Evolutionary conservation across 306 rosid species (phyloP), one percentile per base, ranked within the genome.

Genomic region (Lagenaria siceraria): DNA sequence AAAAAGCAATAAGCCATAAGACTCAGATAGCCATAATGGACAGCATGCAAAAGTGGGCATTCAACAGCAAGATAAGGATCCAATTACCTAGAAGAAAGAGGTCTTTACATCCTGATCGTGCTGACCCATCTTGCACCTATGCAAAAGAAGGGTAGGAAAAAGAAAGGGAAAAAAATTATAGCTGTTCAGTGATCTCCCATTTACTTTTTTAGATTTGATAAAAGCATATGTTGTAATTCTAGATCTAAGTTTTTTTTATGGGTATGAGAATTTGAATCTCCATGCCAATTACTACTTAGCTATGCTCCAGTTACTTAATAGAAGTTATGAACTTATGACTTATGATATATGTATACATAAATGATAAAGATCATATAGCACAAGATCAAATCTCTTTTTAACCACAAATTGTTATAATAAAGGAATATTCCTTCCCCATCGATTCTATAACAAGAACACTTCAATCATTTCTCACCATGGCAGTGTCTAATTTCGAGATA

Each of bases 11-110:
- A 48, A 71, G 75, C 22, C 48, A 48, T 15, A 48, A 71, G 35
- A 42, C 76, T 48, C 58, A 13, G 59, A 46, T 48, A 71, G 48
- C 18, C 59, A 73, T 73, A 29, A 51, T 51, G 60, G 61, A 58
- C 25, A 51, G 77, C 77, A 72, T 27, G 38, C 21, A 52, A 51
- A 51, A 73, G 77, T 73, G 61, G 77, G 19, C 46, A 73, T 73
- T 73, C 77, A 73, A 73, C 46, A 27, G 77, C 77, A 73, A 73
- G 77, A 68, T 68, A 68, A 68, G 35, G 75, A 29, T 73, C 58
- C 61, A 73, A 29, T 73, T 73, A 73, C 77, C 77, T 73, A 73
- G 60, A 51, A 29, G 61, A 51, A 73, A 73, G 46, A 27, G 29
- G 17, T 38, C 42, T 73, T 51, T 51, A 33, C 77, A 73, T 29